These are phyloP conservation scores for Lipomyces kockii DNA, from an alignment of 805 yeast species.

Conservation along the genomic window DNA sequence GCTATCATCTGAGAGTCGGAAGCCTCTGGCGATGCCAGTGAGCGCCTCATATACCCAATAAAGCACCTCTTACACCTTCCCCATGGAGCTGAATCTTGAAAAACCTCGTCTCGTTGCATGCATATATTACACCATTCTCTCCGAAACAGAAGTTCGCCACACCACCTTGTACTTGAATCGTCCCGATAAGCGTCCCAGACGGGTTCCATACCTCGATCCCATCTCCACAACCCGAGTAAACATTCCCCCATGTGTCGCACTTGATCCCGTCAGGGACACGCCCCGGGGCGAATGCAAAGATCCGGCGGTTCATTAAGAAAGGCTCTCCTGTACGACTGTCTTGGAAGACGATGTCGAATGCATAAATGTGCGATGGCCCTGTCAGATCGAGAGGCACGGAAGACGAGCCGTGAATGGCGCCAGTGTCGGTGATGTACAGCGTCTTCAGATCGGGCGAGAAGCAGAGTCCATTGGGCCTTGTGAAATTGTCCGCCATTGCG, in stretches of 20 bases:
- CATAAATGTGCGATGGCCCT: constrained; percentile 38
- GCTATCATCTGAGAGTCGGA: no score
- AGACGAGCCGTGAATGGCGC: constrained; percentile 28
- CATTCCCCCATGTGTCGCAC: constrained; percentile 38
- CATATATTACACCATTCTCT: constrained; percentile 37
- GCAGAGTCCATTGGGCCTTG: constrained; percentile 74
- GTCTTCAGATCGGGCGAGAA: constrained; percentile 52
- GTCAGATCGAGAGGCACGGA: constrained; percentile 11
- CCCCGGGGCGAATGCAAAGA: constrained; percentile 39
- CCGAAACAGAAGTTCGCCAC: constrained; percentile 41
- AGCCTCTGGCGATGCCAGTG: no score
- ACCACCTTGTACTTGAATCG: constrained; percentile 37
- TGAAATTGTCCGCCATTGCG: constrained; percentile 49
- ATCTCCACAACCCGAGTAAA: constrained; percentile 41
- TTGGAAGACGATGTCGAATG: constrained; percentile 36
- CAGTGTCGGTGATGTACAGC: constrained; percentile 57
- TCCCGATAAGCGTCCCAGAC: constrained; percentile 38
- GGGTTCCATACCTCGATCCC: constrained; percentile 41
- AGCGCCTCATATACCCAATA: no score
- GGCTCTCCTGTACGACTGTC: constrained; percentile 19
- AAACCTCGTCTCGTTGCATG: constrained; percentile 39
- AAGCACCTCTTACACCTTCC: no score
- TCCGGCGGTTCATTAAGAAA: constrained; percentile 35
- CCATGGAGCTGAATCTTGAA: constrained; percentile 23
- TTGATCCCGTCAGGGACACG: constrained; percentile 43